phyloP scores from a whole-genome alignment of 768 basidiomycete genomes.

The Boletus bicolor region DNA sequence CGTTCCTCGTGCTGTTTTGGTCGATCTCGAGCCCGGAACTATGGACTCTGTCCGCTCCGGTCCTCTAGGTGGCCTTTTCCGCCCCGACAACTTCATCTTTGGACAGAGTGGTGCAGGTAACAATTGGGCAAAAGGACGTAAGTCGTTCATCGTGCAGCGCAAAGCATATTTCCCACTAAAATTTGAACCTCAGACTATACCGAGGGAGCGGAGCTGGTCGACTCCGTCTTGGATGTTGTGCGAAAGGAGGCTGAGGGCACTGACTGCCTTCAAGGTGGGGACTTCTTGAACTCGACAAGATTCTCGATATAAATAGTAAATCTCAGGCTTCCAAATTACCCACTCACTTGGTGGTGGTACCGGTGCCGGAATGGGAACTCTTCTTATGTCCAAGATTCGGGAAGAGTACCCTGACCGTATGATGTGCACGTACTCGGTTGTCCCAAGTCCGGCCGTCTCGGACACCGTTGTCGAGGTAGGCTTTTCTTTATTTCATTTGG shows the following conservation, averaged over 20 bases:
- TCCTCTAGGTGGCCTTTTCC: conserved; percentile 88
- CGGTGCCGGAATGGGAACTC: conserved; percentile 99
- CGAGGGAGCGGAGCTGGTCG: conserved; percentile 97
- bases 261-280: conserved; percentile 89
- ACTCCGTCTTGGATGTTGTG: conserved; percentile 96
- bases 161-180: neutral
- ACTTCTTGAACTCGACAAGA: neutral
- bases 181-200: conserved; percentile 56
- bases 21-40: conserved; percentile 97
- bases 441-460: conserved; percentile 95
- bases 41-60: conserved; percentile 92
- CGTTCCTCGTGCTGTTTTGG: conserved; percentile 95
- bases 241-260: conserved; percentile 98
- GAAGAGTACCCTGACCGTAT: conserved; percentile 99
- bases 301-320: conserved; percentile 4
- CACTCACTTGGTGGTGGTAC: conserved; percentile 99
- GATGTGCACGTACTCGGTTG: conserved; percentile 99
- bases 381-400: conserved; percentile 97
- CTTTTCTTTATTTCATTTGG: neutral
- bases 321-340: conserved; percentile 93
- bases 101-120: conserved; percentile 98
- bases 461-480: conserved; percentile 95
- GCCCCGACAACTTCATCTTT: conserved; percentile 98
- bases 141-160: conserved; percentile 36
- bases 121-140: conserved; percentile 99